Base-by-base conservation (phyloP, 495 filamentous ascomycete species). In the Aspergillus panamensis region DNA sequence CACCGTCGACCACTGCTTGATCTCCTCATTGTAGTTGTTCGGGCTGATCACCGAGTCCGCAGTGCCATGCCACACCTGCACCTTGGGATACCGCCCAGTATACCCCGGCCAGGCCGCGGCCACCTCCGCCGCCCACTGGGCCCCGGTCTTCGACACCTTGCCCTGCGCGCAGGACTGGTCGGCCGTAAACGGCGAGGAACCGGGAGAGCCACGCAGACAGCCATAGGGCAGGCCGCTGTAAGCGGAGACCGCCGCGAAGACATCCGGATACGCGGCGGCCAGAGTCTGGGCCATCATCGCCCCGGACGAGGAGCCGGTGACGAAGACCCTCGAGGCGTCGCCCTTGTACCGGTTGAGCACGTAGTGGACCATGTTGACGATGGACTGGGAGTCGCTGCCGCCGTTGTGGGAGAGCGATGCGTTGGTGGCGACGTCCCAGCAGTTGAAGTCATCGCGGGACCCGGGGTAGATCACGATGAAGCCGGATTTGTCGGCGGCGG, bases 151-250 rank as follows among this genome's bases (percentile, higher is more conserved):
- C 53, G 69, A 65, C 42, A 72, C 50, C 8, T 81, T 61, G 32
- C 82, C 82, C 47, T 77, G 63, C 3, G 79, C 74, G 59, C 82
- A 84, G 6, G 76, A 77, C 60, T 70, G 72, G 69, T 82, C 81
- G 56, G 53, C 72, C 62, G 60, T 79, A 55, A 72, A 65, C 13
- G 57, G 57, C 17, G 47, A 51, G 7, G 39, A 39, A 9, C 57
- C 57, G 9, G 57, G 57, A 6, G 50, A 53, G 3, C 57, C 57
- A 5, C 50, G 40, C 62, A 84, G 84, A 70, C 84, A 86, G 3
- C 82, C 84, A 39, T 78, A 82, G 4, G 83, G 72, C 0, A 87
- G 80, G 16, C 83, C 84, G 8, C 79, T 72, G 65, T 83, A 86
- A n/a, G 72, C 82, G 8, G 73, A 73, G 8, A 73, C 80, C 8